Conservation (phyloP, 1,139 yeast species). For the Saccharomycopsis hybrid region DNA sequence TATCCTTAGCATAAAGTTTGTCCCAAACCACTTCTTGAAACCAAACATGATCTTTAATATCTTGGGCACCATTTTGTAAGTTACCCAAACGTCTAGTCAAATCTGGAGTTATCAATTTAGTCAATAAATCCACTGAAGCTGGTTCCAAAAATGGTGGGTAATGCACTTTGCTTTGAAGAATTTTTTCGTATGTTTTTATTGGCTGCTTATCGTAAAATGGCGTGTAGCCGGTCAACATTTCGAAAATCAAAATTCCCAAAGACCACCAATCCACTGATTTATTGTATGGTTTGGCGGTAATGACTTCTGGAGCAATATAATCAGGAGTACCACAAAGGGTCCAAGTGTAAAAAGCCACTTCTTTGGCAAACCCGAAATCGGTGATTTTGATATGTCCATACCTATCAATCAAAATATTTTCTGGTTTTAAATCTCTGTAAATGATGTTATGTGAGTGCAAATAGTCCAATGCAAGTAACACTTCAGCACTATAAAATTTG, state of each 20-base stretch:
- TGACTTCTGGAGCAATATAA: slow-evolving; percentile 97
- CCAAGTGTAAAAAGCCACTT: slow-evolving; percentile 90
- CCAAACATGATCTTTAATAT: slow-evolving; percentile 91
- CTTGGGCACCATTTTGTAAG: slow-evolving; percentile 83
- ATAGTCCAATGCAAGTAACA: slow-evolving; percentile 84
- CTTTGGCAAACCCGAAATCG: slow-evolving; percentile 97
- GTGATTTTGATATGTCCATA: slow-evolving; percentile 94
- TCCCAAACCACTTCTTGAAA: slow-evolving; percentile 96
- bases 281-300: slow-evolving; percentile 93
- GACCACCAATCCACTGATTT: slow-evolving; percentile 99
- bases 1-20: slow-evolving; percentile 76
- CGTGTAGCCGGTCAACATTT: slow-evolving; percentile 96
- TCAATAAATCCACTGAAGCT: slow-evolving; percentile 76
- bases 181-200: slow-evolving; percentile 95
- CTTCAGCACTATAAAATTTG: slow-evolving; percentile 96
- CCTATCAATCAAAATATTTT: slow-evolving; percentile 83
- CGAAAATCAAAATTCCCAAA: slow-evolving; percentile 85
- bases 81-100: slow-evolving; percentile 88
- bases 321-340: slow-evolving; percentile 98
- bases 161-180: slow-evolving; percentile 77
- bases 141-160: slow-evolving; percentile 89
- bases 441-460: slow-evolving; percentile 87
- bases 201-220: slow-evolving; percentile 97
- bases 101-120: slow-evolving; percentile 81
- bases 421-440: slow-evolving; percentile 94